Conservation (phyloP, 192 early-diverging fungal species). For the Thamnidium elegans region DNA sequence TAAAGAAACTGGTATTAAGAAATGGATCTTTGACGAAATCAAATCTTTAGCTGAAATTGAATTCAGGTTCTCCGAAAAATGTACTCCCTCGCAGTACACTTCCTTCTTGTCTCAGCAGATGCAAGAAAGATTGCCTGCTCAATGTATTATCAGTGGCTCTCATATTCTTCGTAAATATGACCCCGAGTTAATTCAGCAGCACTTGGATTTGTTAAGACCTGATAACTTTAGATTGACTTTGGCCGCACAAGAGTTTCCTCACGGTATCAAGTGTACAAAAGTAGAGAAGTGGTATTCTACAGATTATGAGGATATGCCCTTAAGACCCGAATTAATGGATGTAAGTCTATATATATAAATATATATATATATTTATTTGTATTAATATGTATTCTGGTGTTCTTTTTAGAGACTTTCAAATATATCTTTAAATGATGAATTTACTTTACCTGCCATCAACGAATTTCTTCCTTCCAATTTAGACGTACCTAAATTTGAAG, state of each 20-base stretch:
- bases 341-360: slow-evolving; percentile 35
- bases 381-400: neutral
- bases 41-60: slow-evolving; percentile 38
- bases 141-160: slow-evolving; percentile 61
- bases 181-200: slow-evolving; percentile 59
- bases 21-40: slow-evolving; percentile 85
- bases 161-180: slow-evolving; percentile 60
- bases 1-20: slow-evolving; percentile 56
- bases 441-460: slow-evolving; percentile 62
- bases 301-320: slow-evolving; percentile 63
- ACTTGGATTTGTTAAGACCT: slow-evolving; percentile 54
- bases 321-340: slow-evolving; percentile 53
- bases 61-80: slow-evolving; percentile 75
- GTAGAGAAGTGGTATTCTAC: slow-evolving; percentile 81
- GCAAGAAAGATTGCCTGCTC: slow-evolving; percentile 67
- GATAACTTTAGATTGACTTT: slow-evolving; percentile 65
- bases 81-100: slow-evolving; percentile 53
- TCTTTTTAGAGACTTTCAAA: slow-evolving; percentile 28
- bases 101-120: slow-evolving; percentile 68
- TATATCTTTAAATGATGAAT: slow-evolving; percentile 22
- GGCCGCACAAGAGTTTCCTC: slow-evolving; percentile 39
- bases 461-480: slow-evolving; percentile 83
- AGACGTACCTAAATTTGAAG: slow-evolving; percentile 46
- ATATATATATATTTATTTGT: slow-evolving; percentile 38
- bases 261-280: slow-evolving; percentile 42